These are phyloP conservation scores for Leishmania guyanensis DNA, from an alignment of 208 protist genomes.

Conservation along the genomic window DNA sequence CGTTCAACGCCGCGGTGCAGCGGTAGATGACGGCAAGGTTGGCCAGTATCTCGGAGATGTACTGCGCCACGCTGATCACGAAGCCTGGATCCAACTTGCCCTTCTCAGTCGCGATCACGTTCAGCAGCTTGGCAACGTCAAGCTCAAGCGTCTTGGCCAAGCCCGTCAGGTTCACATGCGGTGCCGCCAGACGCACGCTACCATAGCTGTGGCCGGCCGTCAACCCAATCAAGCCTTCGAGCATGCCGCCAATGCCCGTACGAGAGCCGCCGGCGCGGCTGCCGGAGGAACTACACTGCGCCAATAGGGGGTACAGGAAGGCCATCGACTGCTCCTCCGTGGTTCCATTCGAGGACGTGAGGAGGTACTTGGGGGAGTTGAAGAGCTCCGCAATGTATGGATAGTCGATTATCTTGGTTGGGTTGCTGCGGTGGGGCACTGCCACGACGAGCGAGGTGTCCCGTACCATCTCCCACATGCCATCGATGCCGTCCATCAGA, in stretches of 20 bases:
- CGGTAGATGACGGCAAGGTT: slow-evolving; percentile 77
- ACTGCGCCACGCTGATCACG: slow-evolving; percentile 49
- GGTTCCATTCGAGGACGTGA: slow-evolving; percentile 38
- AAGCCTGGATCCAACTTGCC: slow-evolving; percentile 38
- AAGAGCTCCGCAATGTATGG: slow-evolving; percentile 56
- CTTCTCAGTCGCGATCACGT: slow-evolving; percentile 31
- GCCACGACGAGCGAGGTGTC: slow-evolving; percentile 35
- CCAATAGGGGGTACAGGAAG: slow-evolving; percentile 52
- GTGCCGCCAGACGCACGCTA: slow-evolving; percentile 42
- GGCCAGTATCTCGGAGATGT: slow-evolving; percentile 68
- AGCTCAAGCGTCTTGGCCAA: slow-evolving; percentile 47
- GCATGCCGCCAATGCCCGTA: not conserved
- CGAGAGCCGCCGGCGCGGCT: not conserved
- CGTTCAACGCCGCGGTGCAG: slow-evolving; percentile 59
- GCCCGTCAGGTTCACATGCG: slow-evolving; percentile 69
- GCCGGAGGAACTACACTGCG: slow-evolving; percentile 14
- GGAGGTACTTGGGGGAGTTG: slow-evolving; percentile 43
- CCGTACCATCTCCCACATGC: slow-evolving; percentile 52
- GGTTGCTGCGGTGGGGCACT: slow-evolving; percentile 54
- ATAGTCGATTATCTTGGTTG: slow-evolving; percentile 61
- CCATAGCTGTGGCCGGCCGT: slow-evolving; percentile 26
- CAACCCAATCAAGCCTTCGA: slow-evolving; percentile 26
- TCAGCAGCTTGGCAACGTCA: slow-evolving; percentile 50
- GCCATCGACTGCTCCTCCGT: slow-evolving; percentile 48
- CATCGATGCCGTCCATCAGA: slow-evolving; percentile 54